These are phyloP conservation scores for Fusarium proliferatum DNA, from an alignment of 2,329 filamentous ascomycete genomes.

Conservation along the genomic window DNA sequence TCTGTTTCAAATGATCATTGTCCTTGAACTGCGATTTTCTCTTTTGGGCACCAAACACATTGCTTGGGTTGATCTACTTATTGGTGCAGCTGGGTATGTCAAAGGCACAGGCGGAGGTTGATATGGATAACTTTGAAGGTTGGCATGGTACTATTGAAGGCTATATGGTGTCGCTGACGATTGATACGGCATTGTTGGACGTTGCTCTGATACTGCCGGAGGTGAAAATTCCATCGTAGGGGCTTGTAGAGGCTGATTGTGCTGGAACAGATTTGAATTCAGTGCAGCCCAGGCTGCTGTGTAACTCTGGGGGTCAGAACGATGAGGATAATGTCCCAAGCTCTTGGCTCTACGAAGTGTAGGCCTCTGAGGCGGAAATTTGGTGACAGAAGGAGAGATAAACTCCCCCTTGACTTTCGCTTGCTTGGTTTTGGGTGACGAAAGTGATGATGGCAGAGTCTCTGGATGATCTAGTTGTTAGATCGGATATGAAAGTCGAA, in stretches of 20 bases:
- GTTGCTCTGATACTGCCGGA: not conserved
- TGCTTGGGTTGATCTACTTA: too few species aligned
- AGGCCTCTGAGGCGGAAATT: rapidly evolving
- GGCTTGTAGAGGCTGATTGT: not conserved
- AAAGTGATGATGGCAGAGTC: too few species aligned
- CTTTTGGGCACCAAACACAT: not conserved
- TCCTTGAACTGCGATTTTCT: not conserved
- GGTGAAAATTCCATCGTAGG: not conserved
- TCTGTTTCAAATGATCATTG: not conserved
- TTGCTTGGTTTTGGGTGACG: not conserved
- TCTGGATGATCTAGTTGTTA: not conserved
- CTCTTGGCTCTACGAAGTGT: not conserved
- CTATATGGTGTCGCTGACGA: not conserved
- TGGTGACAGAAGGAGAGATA: not conserved
- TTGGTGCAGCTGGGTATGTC: not conserved
- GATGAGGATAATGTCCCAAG: not conserved
- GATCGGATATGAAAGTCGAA: not conserved
- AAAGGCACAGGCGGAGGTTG: not conserved
- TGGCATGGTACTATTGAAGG: not conserved
- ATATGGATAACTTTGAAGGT: not conserved
- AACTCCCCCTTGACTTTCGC: rapidly evolving
- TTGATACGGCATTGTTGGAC: not conserved
- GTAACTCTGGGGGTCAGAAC: not conserved
- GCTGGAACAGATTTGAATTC: not conserved
- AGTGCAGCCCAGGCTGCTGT: not conserved